A percentile compares a stretch with the other conserved stretches of the same genome.
Evolutionary conservation across 345 rosid genomes (phyloP).

Genomic region (Eucalyptus cladocalyx): DNA sequence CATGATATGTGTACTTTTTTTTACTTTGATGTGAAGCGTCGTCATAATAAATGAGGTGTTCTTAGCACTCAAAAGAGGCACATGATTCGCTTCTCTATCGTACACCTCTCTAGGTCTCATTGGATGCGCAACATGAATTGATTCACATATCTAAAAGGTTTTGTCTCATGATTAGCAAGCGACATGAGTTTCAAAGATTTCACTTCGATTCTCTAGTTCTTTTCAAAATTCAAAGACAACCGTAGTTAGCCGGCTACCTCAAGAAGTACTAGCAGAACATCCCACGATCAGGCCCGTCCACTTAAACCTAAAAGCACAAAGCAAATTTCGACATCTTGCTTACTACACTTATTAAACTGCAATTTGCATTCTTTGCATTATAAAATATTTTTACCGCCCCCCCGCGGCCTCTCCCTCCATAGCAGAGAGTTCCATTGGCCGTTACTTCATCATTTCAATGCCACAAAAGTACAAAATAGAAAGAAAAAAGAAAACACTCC

Average conservation of each 20-base stretch:
- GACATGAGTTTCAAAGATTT: background rate
- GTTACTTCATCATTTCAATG: background rate
- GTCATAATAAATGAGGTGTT: background rate
- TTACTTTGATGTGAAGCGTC: background rate
- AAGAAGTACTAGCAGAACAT: background rate
- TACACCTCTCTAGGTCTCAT: background rate
- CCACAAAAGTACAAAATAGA: background rate
- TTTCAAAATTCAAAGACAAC: background rate
- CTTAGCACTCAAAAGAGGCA: background rate
- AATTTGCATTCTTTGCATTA: background rate
- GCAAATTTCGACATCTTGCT: background rate
- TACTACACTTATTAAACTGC: background rate
- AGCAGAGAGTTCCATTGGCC: background rate
- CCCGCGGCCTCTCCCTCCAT: rapidly evolving
- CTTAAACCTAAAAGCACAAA: background rate
- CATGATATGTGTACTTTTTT: background rate
- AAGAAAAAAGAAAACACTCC: background rate
- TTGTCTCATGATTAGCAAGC: background rate
- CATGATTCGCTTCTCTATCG: background rate
- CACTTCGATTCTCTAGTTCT: background rate
- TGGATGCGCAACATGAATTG: background rate
- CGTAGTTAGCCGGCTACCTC: background rate
- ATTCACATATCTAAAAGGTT: background rate
- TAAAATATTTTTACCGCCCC: background rate
- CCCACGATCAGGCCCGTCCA: background rate